These are phyloP conservation scores for Solanum piurae DNA, from an alignment of 257 asterid species.

Conservation along the genomic window DNA sequence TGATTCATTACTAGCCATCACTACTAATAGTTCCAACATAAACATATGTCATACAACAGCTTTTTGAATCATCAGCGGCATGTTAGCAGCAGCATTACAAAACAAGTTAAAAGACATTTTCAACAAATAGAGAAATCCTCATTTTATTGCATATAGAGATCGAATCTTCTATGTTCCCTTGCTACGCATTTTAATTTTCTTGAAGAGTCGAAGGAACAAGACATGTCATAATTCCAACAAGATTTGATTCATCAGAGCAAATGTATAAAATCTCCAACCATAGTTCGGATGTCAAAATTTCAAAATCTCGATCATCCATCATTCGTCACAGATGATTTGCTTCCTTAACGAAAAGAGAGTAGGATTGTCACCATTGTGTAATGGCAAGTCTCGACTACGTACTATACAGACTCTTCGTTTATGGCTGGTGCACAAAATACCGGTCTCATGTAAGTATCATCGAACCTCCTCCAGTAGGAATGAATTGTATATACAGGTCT, in stretches of 20 bases:
- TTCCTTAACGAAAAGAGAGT: not conserved
- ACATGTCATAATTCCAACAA: not conserved
- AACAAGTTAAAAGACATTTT: not conserved
- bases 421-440: slow-evolving; percentile 56
- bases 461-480: slow-evolving; percentile 80
- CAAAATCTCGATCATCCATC: not conserved
- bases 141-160: not conserved
- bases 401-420: not conserved
- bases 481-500: slow-evolving; percentile 77
- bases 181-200: not conserved
- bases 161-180: not conserved
- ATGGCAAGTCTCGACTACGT: not conserved
- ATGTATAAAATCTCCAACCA: not conserved
- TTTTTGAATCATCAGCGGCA: not conserved
- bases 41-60: not conserved
- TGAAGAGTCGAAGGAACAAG: not conserved
- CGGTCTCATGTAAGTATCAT: slow-evolving; percentile 82
- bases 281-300: not conserved
- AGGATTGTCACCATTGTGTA: not conserved
- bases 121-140: not conserved
- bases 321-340: not conserved
- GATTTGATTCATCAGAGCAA: not conserved
- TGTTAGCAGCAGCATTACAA: not conserved
- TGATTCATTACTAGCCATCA: not conserved
- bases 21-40: not conserved